Percentiles rank a stretch among this genome's conserved stretches.
These are phyloP conservation scores for Pontederia paniculata DNA, from an alignment of 176 grass and related monocot genomes.

Conservation along the genomic window DNA sequence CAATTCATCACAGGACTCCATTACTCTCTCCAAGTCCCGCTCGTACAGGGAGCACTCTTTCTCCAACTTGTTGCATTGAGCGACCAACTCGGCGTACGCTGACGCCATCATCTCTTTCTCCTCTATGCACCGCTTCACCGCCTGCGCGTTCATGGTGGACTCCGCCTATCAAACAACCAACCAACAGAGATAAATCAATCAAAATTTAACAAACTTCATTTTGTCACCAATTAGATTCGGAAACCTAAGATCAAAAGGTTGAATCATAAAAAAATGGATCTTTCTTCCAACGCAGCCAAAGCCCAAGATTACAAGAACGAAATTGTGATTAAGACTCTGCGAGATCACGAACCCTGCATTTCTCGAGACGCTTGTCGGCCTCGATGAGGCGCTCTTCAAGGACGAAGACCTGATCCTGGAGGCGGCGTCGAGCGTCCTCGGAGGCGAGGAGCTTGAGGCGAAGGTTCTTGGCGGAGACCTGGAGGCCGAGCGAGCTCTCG, in stretches of 20 bases:
- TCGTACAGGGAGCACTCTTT: conserved; percentile 72
- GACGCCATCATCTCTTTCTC: conserved; percentile 49
- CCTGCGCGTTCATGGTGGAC: conserved; percentile 60
- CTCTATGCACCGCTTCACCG: conserved; percentile 60
- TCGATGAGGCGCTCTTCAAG: conserved; percentile 57
- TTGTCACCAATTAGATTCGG: too few species aligned
- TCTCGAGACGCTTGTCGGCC: conserved; percentile 37
- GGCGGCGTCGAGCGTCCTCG: conserved; percentile 58
- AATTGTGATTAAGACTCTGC: neutral
- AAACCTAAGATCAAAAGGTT: neutral
- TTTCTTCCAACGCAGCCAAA: neutral
- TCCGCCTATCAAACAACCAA: conserved; percentile 28
- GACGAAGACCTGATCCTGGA: conserved; percentile 74
- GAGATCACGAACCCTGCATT: conserved; percentile 20
- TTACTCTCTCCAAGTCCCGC: conserved; percentile 67
- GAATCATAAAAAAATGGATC: neutral
- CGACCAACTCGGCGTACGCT: conserved; percentile 29
- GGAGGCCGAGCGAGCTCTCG: conserved; percentile 59
- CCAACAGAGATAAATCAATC: neutral
- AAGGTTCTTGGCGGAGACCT: conserved; percentile 50
- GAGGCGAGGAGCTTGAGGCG: conserved; percentile 60
- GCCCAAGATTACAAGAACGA: neutral
- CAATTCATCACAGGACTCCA: conserved; percentile 79
- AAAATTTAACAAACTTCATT: neutral
- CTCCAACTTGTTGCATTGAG: conserved; percentile 42